Base-by-base conservation (phyloP, 768 basidiomycete species). In the Rhodotorula toruloides region DNA sequence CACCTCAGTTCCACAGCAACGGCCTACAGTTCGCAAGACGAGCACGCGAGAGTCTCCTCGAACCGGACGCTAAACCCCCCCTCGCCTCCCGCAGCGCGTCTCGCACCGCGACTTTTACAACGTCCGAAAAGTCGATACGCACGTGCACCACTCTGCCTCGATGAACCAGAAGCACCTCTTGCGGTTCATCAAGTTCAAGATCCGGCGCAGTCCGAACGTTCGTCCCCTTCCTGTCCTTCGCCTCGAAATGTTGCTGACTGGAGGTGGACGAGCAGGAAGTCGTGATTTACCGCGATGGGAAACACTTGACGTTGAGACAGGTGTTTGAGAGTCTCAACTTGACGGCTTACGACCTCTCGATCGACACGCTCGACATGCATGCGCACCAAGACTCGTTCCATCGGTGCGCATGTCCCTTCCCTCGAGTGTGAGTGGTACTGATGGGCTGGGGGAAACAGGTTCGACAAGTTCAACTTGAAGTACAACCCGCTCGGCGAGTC, bases 111-210 rank as follows among this genome's bases (percentile, higher is more conserved):
- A 99, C 79, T 97, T 99, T 73, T 99, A 99, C 79, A 99, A 99
- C 76, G 82, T 91, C 56, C 86, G 96, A 32, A 99, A 99, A 65
- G 96, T 99, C 65, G 96, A 99, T 76, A 99, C 96, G 13, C 96
- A 99, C 78, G 90, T 99, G 36, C 96, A 99, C 74, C 91, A 98
- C 76, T 94, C 94, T 7, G 96, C 93, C 67, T 90, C 90, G 79
- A 97, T 98, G 93, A 99, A 99, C 77, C 96, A 99, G 78, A 99
- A 99, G 77, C 96, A 99, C 79, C 80, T 99, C 27, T 80, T 99
- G 19, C 90, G 96, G 14, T 98, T 99, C 79, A 97, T 99, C 81
- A 99, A 99, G 78, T 86, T 87, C n/a, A 94, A 94, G 77, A 93
- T 96, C 91, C 92, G 91, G 79, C 85, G 85, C 31, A 85, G 82